Evolutionary conservation across 2,329 filamentous ascomycete species (phyloP).

Genomic region (Orbilia oligospora): DNA sequence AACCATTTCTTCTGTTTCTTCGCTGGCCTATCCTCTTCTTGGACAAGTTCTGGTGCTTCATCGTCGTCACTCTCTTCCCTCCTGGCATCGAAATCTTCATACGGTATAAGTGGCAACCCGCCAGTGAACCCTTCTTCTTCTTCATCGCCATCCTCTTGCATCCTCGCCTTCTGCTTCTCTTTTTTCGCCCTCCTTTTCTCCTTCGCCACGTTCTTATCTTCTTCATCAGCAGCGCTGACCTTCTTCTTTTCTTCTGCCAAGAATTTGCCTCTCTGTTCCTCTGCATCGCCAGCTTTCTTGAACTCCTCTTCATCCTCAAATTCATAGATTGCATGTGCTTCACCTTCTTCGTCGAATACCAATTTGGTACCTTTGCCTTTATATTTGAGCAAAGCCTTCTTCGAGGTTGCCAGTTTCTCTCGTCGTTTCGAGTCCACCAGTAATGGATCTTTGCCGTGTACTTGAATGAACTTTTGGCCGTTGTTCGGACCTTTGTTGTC

Average conservation of each 20-base stretch:
- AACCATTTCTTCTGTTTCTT: slow-evolving; percentile 81
- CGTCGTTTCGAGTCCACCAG: slow-evolving; percentile 94
- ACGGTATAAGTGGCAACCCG: slow-evolving; percentile 59
- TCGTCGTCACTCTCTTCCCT: slow-evolving; percentile 65
- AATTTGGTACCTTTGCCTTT: slow-evolving; percentile 88
- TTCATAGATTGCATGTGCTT: slow-evolving; percentile 87
- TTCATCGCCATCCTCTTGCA: slow-evolving; percentile 69
- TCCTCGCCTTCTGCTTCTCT: slow-evolving; percentile 79
- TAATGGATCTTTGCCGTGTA: slow-evolving; percentile 78
- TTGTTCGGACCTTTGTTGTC: slow-evolving; percentile 65
- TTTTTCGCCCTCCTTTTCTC: slow-evolving; percentile 83
- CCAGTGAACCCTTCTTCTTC: slow-evolving; percentile 63
- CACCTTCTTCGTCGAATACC: slow-evolving; percentile 92
- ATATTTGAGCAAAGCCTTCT: slow-evolving; percentile 92
- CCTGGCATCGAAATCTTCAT: slow-evolving; percentile 63
- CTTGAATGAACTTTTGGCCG: slow-evolving; percentile 74
- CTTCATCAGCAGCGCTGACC: slow-evolving; percentile 81
- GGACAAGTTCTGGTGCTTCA: slow-evolving; percentile 64
- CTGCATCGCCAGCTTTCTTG: slow-evolving; percentile 79
- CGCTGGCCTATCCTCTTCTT: slow-evolving; percentile 69
- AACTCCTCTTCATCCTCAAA: slow-evolving; percentile 89
- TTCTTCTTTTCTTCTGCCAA: slow-evolving; percentile 80
- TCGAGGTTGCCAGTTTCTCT: slow-evolving; percentile 93
- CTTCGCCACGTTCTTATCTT: slow-evolving; percentile 85
- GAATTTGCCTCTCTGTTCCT: slow-evolving; percentile 82